Percentiles rank a stretch among this genome's conserved stretches.
These are phyloP conservation scores for Termitomyces bulborhizus DNA, from an alignment of 768 basidiomycete species.

Conservation along the genomic window DNA sequence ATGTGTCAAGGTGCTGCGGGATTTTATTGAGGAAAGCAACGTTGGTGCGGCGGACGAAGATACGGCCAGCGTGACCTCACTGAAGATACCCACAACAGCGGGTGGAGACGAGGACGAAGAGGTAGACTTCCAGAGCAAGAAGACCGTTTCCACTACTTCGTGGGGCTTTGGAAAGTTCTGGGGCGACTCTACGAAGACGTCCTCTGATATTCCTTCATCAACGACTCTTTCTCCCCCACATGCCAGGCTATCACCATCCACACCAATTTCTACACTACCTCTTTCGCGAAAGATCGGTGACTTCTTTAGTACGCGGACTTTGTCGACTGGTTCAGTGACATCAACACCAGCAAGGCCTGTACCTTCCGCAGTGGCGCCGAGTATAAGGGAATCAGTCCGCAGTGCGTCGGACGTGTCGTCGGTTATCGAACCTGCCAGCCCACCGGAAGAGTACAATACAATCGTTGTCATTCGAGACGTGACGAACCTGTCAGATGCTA, in stretches of 20 bases:
- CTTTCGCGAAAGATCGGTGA: slow-evolving; percentile 65
- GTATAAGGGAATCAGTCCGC: slow-evolving; percentile 35
- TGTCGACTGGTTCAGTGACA: slow-evolving; percentile 15
- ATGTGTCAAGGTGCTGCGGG: slow-evolving; percentile 75
- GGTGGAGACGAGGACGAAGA: slow-evolving; percentile 32
- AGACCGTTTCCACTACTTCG: slow-evolving; percentile 20
- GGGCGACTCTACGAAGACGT: slow-evolving; percentile 33
- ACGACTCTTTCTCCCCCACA: slow-evolving; percentile 22
- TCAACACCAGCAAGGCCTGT: slow-evolving; percentile 21
- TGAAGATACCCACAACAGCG: slow-evolving; percentile 34
- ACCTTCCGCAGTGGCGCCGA: slow-evolving; percentile 19
- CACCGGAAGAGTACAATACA: slow-evolving; percentile 32
- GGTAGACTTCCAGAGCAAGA: slow-evolving; percentile 26
- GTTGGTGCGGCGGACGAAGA: slow-evolving; percentile 35
- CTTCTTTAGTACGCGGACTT: slow-evolving; percentile 54
- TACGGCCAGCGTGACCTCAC: slow-evolving; percentile 14
- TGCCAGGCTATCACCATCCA: slow-evolving; percentile 22
- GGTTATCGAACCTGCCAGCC: slow-evolving; percentile 53
- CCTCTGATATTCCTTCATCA: slow-evolving; percentile 17
- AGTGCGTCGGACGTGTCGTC: slow-evolving; percentile 58
- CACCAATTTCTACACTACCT: slow-evolving; percentile 31
- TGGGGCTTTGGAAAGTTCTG: slow-evolving; percentile 72
- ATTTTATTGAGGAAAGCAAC: slow-evolving; percentile 74
- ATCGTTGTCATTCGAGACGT: slow-evolving; percentile 23
- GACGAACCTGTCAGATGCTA: slow-evolving; percentile 21